Evolutionary conservation across 2,329 filamentous ascomycete genomes (phyloP), one percentile per base, ranked within the genome.

Genomic region (Neobulgaria alba): DNA sequence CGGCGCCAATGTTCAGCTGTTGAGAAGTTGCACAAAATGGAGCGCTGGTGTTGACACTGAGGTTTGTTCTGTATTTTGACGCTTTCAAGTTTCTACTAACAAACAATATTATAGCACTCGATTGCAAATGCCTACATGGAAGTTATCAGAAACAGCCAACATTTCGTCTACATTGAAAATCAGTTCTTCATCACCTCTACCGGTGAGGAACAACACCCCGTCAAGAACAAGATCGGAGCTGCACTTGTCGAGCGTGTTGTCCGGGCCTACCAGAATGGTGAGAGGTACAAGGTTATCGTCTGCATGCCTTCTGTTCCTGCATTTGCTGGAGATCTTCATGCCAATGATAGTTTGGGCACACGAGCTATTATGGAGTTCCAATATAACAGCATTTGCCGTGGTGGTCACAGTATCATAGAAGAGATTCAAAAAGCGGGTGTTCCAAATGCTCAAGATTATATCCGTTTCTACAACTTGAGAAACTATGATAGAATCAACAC

Each of bases 361-460:
- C 71, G 86, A 26, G 86, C 85, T 4, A 90, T 93, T 55, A 89
- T 92, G 82, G 85, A 92, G 58, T 90, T 83, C 60, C 85, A 92
- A 58, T 90, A 92, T 63, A 71, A 77, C 55, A 82, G 77, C 38
- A 92, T 92, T 63, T 83, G 77, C 61, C 77, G 85, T 26, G 83
- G 84, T 21, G 83, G 82, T 2, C 66, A 85, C 59, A 84, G 78
- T 43, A 92, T 93, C 58, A 79, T 89, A 57, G 84, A 89, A 59
- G 70, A 69, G 33, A 72, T 89, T 38, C 67, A 69, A 14, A 67
- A 72, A 40, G 71, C 73, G 21, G 84, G 85, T 7, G 71, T 88
- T 36, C 71, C 65, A 2, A 68, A 90, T 55, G 82, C 83, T 1
- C 67, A 72, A 55, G 66, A 78, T 32, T 92, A 89, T 63, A 85